Conservation (phyloP, 2,329 filamentous ascomycete genomes). For the Berkeleyomyces basicola region DNA sequence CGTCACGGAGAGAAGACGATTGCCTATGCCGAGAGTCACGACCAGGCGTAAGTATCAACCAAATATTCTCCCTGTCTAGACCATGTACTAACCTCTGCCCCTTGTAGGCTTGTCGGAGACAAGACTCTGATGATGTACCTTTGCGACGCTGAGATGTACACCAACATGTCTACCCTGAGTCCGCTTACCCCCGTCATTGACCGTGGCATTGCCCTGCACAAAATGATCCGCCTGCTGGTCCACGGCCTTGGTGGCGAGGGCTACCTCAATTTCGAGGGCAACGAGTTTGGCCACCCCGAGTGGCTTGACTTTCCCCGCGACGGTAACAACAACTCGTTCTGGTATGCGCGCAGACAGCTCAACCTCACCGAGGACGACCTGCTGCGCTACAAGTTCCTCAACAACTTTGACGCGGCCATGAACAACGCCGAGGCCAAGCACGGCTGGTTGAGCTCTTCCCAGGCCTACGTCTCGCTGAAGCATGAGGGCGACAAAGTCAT, state of each 20-base stretch:
- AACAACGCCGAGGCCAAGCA: conserved; percentile 75
- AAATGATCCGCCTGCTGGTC: conserved; percentile 90
- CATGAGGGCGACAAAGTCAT: conserved; percentile 88
- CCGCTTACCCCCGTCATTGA: conserved; percentile 80
- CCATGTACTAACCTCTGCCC: conserved; percentile 1
- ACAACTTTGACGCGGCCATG: conserved; percentile 88
- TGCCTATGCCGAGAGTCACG: conserved; percentile 91
- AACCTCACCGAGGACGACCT: conserved; percentile 78
- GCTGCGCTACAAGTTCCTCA: conserved; percentile 78
- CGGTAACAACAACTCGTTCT: conserved; percentile 85
- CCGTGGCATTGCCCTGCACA: conserved; percentile 82
- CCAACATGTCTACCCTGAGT: conserved; percentile 79
- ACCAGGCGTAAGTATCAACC: conserved; percentile 63
- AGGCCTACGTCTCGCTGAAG: conserved; percentile 89
- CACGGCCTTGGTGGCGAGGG: conserved; percentile 86
- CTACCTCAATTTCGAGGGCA: conserved; percentile 96
- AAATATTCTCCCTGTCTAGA: conserved; percentile 14
- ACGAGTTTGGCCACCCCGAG: conserved; percentile 96
- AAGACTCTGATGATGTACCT: conserved; percentile 97
- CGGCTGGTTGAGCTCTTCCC: conserved; percentile 71
- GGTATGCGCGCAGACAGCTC: conserved; percentile 83
- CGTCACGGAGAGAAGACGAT: conserved; percentile 96
- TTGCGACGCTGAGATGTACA: conserved; percentile 93
- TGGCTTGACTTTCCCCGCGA: conserved; percentile 97
- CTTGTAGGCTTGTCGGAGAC: conserved; percentile 69